Conservation (phyloP, 345 rosid genomes). For the Heritiera littoralis region DNA sequence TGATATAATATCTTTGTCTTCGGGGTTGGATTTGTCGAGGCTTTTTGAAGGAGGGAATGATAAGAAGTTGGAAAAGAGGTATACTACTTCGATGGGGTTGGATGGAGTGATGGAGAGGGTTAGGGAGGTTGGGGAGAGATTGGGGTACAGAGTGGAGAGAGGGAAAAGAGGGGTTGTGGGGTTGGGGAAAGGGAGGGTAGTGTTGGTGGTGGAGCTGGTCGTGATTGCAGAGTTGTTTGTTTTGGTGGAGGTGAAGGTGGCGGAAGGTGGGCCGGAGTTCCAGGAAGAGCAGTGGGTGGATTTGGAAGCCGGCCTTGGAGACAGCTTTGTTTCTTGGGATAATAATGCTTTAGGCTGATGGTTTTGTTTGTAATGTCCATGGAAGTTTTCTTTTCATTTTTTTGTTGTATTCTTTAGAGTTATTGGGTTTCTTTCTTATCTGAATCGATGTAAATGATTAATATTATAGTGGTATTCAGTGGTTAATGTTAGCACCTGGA, state of each 20-base stretch:
- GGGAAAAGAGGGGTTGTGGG: slow-evolving; percentile 59
- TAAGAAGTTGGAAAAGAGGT: slow-evolving; percentile 57
- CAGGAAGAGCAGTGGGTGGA: slow-evolving; percentile 69
- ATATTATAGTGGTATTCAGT: slow-evolving; percentile 1
- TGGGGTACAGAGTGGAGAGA: slow-evolving; percentile 65
- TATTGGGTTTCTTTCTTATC: not conserved
- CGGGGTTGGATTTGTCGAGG: slow-evolving; percentile 72
- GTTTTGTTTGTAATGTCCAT: not conserved
- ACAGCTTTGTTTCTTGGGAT: slow-evolving; percentile 68
- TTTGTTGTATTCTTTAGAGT: not conserved
- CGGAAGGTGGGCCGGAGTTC: slow-evolving; percentile 44
- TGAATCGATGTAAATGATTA: not conserved
- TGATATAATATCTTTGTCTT: slow-evolving; percentile 67
- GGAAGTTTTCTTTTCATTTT: not conserved
- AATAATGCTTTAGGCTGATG: slow-evolving; percentile 24
- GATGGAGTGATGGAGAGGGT: slow-evolving; percentile 61
- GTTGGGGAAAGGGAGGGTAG: slow-evolving; percentile 57
- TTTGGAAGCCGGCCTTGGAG: slow-evolving; percentile 57
- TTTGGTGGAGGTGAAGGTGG: slow-evolving; percentile 60
- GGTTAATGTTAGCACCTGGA: not conserved
- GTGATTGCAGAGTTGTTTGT: slow-evolving; percentile 50
- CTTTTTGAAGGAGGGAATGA: slow-evolving; percentile 45
- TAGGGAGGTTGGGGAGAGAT: slow-evolving; percentile 55
- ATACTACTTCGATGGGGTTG: slow-evolving; percentile 47
- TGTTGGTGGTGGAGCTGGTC: slow-evolving; percentile 50